These are phyloP conservation scores for Adansonia madagascariensis DNA, from an alignment of 441 rosid genomes.

Conservation along the genomic window DNA sequence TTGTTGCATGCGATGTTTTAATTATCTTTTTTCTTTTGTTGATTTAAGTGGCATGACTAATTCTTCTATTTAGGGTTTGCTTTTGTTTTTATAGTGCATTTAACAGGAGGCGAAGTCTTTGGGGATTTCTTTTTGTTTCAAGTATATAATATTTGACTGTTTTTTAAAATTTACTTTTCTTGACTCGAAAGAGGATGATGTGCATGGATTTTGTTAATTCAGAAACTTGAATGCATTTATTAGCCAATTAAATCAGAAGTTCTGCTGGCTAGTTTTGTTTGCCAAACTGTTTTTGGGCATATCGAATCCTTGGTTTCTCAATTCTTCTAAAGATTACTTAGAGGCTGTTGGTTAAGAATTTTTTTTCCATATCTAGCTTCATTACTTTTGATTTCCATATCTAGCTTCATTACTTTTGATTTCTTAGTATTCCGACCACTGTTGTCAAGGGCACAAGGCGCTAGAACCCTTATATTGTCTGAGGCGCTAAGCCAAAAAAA, in stretches of 20 bases:
- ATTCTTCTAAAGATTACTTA: neutral
- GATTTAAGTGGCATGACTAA: neutral
- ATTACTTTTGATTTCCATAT: too few species aligned
- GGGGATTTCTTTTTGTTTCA: neutral
- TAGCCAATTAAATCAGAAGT: neutral
- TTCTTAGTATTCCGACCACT: neutral
- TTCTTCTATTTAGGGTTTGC: constrained; percentile 4
- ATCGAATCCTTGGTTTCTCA: neutral
- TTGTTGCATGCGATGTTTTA: constrained; percentile 13
- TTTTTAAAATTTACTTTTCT: neutral
- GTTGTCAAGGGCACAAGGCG: too few species aligned
- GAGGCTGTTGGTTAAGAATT: neutral
- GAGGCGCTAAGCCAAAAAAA: too few species aligned
- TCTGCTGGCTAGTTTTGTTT: neutral
- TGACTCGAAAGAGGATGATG: neutral
- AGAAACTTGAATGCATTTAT: constrained; percentile 1
- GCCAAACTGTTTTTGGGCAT: neutral
- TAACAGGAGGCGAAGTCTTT: neutral
- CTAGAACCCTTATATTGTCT: too few species aligned
- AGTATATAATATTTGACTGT: neutral
- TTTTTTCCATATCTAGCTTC: neutral
- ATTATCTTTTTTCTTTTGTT: neutral
- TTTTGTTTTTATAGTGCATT: neutral
- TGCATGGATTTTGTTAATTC: neutral
- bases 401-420: neutral